phyloP scores from a whole-genome alignment of 108 stramenopile species.

The Mayamaea pseudoterrestris region DNA sequence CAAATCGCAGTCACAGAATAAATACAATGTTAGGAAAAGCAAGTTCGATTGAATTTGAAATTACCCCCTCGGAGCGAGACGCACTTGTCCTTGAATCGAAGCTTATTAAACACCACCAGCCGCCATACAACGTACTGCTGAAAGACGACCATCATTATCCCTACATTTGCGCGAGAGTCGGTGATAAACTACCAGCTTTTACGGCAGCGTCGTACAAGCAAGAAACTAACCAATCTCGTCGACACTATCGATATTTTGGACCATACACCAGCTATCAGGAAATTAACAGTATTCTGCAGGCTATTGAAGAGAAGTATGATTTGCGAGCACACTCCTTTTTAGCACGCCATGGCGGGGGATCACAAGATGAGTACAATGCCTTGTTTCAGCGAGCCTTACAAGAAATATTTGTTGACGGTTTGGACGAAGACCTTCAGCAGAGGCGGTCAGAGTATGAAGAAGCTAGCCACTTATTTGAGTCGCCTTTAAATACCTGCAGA shows the following conservation, averaged over 20 bases:
- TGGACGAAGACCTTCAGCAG: conserved; percentile 5
- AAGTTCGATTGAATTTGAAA: conserved; percentile 29
- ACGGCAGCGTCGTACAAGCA: conserved; percentile 23
- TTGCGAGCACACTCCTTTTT: conserved; percentile 26
- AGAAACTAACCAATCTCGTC: neutral
- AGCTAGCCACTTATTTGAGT: conserved; percentile 33
- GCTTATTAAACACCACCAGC: conserved; percentile 58
- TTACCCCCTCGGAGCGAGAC: conserved; percentile 53
- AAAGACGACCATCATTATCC: conserved; percentile 61
- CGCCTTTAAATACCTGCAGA: conserved; percentile 21
- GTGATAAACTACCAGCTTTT: conserved; percentile 35
- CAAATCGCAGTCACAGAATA: conserved; percentile 36
- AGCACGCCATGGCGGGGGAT: conserved; percentile 14
- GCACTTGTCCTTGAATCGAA: conserved; percentile 55
- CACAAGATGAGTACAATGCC: conserved; percentile 17
- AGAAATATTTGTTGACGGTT: conserved; percentile 19
- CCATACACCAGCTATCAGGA: conserved; percentile 47
- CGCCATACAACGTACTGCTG: conserved; percentile 50
- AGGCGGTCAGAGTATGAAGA: conserved; percentile 32
- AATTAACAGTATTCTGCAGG: conserved; percentile 24
- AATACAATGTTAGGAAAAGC: conserved; percentile 39
- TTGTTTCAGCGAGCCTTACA: conserved; percentile 21
- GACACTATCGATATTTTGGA: conserved; percentile 45
- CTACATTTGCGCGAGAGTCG: conserved; percentile 55
- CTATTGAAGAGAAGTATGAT: conserved; percentile 31